phyloP scores from a whole-genome alignment of 2,329 filamentous ascomycete genomes.

The Samsoniella hepiali region DNA sequence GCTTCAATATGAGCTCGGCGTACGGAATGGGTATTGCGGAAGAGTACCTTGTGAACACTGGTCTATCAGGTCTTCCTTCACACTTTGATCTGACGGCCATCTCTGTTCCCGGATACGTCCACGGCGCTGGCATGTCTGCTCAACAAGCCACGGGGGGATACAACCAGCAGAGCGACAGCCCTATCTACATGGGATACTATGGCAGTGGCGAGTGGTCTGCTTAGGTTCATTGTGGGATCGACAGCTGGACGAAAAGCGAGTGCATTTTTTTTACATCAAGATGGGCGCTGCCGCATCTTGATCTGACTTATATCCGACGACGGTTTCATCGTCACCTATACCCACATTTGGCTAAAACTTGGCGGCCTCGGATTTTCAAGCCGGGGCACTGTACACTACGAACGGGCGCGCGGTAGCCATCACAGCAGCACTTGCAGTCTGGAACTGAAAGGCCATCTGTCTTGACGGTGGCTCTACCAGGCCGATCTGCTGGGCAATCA shows the following conservation, averaged over 20 bases:
- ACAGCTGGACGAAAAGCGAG: not conserved
- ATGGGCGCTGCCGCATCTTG: slow-evolving; percentile 7
- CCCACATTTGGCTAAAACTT: slow-evolving; percentile 13
- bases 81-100: slow-evolving; percentile 43
- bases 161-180: slow-evolving; percentile 28
- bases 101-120: slow-evolving; percentile 44
- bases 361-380: not conserved
- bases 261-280: not conserved
- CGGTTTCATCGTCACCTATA: slow-evolving; percentile 3
- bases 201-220: slow-evolving; percentile 10
- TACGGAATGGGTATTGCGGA: slow-evolving; percentile 42
- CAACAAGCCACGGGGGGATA: slow-evolving; percentile 34
- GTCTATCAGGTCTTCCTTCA: slow-evolving; percentile 42
- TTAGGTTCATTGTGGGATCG: not conserved
- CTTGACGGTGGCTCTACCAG: not conserved
- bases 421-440: not conserved
- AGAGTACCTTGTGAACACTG: slow-evolving; percentile 48
- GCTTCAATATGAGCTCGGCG: slow-evolving; percentile 39
- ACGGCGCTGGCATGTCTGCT: slow-evolving; percentile 32
- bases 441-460: not conserved
- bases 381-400: slow-evolving; percentile 15
- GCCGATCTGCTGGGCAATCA: slow-evolving; percentile 1
- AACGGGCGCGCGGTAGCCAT: not conserved
- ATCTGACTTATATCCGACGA: slow-evolving; percentile 10
- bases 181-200: slow-evolving; percentile 6